Base-by-base conservation (phyloP, 208 protist genomes). In the Crithidia thermophila region DNA sequence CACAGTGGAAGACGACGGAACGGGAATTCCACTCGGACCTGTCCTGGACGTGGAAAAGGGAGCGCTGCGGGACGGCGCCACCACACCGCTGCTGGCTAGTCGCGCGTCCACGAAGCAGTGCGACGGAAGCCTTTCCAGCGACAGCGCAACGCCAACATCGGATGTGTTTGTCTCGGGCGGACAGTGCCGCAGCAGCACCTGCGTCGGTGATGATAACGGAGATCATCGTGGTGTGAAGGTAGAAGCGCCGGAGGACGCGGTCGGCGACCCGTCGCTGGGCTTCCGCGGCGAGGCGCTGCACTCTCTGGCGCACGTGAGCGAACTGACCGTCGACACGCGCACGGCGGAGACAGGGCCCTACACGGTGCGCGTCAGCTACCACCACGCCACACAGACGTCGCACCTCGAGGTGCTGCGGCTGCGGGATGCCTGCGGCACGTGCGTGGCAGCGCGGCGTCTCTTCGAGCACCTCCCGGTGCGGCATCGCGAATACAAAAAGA, bases 241-340 rank as follows among this genome's bases (percentile, higher is more conserved):
- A n/a, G n/a, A n/a, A n/a, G n/a, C n/a, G n/a, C n/a, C n/a, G 7
- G 67, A 59, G 20, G 21, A 51, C 4, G 36, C 36, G 25, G 33
- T 42, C 34, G 27, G 45, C 37, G 74, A 80, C 46, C 66, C 69
- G 2, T 85, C 89, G 28, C 76, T 96, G 0, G 98, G 98, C 14
- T 99, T 99, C 71, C 82, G 98, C 21, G 98, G 98, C 2, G 98
- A 99, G 73, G 98, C 98, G n/a, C 78, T 99, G 27, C 91, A 95
- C 51, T 97, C 95, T 9, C 79, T 99, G 45, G 95, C 91, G 27
- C 65, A 87, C 45, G 21, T 98, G 30, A 83, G 81, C 58, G 70
- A 87, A n/a, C 73, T 98, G 13, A 75, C 71, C 4, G 67, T 98
- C 18, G 76, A 86, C 34, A 93, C 90, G 9, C 85, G 87, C 71